Percentiles rank a stretch among this genome's conserved stretches.
These are phyloP conservation scores for Lagerstroemia speciosa DNA, from an alignment of 345 rosid species.

Conservation along the genomic window DNA sequence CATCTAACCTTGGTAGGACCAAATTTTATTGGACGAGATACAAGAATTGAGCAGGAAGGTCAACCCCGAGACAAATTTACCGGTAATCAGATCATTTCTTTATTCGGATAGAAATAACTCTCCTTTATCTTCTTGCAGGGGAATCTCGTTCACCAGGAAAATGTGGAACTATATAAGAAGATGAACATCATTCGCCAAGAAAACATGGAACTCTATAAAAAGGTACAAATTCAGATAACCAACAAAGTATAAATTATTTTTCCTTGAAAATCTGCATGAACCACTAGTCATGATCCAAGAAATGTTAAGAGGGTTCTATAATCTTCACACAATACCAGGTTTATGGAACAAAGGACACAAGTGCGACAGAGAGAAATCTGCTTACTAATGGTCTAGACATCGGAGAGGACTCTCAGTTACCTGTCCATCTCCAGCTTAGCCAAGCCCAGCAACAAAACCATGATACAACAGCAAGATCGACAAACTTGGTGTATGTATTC, in stretches of 20 bases:
- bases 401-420: slow-evolving; percentile 45
- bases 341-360: slow-evolving; percentile 38
- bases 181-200: slow-evolving; percentile 40
- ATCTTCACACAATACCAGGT: slow-evolving; percentile 28
- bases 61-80: slow-evolving; percentile 8
- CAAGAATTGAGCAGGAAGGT: slow-evolving; percentile 55
- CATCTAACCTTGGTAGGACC: slow-evolving; percentile 35
- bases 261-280: slow-evolving; percentile 12
- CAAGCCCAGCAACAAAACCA: slow-evolving; percentile 46
- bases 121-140: slow-evolving; percentile 29
- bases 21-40: slow-evolving; percentile 52
- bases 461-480: slow-evolving; percentile 35
- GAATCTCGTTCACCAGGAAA: slow-evolving; percentile 47
- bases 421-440: slow-evolving; percentile 60
- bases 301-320: slow-evolving; percentile 13
- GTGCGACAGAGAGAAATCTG: slow-evolving; percentile 31
- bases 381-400: slow-evolving; percentile 36
- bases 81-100: not conserved
- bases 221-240: slow-evolving; percentile 20
- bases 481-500: slow-evolving; percentile 50
- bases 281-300: too few relatives aligned
- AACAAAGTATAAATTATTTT: slow-evolving; percentile 1
- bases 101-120: not conserved
- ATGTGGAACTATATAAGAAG: slow-evolving; percentile 63
- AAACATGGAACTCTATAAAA: slow-evolving; percentile 35